phyloP scores from a whole-genome alignment of 768 basidiomycete genomes.

The Lactifluus pinguis region DNA sequence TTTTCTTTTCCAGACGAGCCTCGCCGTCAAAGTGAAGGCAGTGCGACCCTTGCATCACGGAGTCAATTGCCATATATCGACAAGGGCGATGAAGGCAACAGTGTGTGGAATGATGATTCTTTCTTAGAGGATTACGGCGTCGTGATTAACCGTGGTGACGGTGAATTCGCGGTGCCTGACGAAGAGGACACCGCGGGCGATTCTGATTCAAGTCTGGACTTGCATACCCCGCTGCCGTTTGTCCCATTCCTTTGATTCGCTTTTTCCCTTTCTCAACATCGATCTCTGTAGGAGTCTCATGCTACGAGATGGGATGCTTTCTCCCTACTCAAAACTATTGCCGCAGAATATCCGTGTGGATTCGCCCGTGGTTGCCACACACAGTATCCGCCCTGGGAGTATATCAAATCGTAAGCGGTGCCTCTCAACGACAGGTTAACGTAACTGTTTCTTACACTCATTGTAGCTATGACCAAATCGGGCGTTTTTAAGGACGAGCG shows the following conservation, averaged over 20 bases:
- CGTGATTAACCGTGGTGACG: slow-evolving; percentile 20
- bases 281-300: slow-evolving; percentile 27
- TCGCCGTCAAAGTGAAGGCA: slow-evolving; percentile 21
- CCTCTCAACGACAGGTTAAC: neutral
- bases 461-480: slow-evolving; percentile 27
- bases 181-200: slow-evolving; percentile 27
- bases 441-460: slow-evolving; percentile 5
- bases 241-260: slow-evolving; percentile 12
- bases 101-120: slow-evolving; percentile 24
- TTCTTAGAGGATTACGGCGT: slow-evolving; percentile 25
- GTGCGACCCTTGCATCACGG: slow-evolving; percentile 12
- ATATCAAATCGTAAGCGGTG: slow-evolving; percentile 22
- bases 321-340: slow-evolving; percentile 33
- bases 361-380: slow-evolving; percentile 15
- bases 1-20: slow-evolving; percentile 9
- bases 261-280: neutral
- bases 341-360: slow-evolving; percentile 20
- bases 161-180: slow-evolving; percentile 18
- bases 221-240: slow-evolving; percentile 34
- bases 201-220: slow-evolving; percentile 31
- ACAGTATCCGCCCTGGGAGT: slow-evolving; percentile 21
- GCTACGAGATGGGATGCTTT: slow-evolving; percentile 32
- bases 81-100: slow-evolving; percentile 1
- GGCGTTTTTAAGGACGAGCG: slow-evolving; percentile 32
- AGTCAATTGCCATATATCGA: slow-evolving; percentile 17